Percentiles rank a stretch among this genome's conserved stretches.
These are phyloP conservation scores for Tylopilus sp. DNA, from an alignment of 1,284 basidiomycete species.

Conservation along the genomic window DNA sequence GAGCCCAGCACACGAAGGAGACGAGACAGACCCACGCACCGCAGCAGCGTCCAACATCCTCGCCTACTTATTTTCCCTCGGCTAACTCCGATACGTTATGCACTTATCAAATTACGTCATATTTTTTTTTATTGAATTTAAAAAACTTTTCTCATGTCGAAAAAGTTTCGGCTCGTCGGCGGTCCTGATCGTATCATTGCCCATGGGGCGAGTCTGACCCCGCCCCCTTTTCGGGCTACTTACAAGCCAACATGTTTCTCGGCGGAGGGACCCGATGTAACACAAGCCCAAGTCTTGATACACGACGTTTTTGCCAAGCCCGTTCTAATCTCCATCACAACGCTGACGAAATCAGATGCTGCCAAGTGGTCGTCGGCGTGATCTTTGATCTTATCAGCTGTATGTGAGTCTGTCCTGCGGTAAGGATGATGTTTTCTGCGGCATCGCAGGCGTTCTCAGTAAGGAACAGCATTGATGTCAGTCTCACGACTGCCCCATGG, in stretches of 20 bases:
- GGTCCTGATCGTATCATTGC: background rate
- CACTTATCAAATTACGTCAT: constrained; percentile 16
- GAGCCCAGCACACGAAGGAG: constrained; percentile 21
- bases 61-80: constrained; percentile 25
- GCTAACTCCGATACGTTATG: constrained; percentile 22
- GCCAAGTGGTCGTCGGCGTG: background rate
- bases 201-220: constrained; percentile 8
- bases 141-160: too few species aligned
- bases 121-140: background rate
- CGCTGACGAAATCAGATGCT: background rate
- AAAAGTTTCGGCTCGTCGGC: too few species aligned
- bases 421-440: too few species aligned
- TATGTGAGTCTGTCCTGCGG: too few species aligned
- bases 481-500: background rate
- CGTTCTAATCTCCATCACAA: constrained; percentile 1
- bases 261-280: background rate
- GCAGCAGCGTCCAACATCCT: constrained; percentile 5
- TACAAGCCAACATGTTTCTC: background rate
- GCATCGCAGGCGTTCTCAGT: background rate
- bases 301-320: background rate
- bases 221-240: constrained; percentile 7
- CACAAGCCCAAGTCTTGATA: background rate
- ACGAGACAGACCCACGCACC: constrained; percentile 17
- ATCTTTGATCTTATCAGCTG: background rate
- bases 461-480: background rate